Evolutionary conservation across 768 basidiomycete genomes (phyloP).

Genomic region (Thelephora ganbajun): DNA sequence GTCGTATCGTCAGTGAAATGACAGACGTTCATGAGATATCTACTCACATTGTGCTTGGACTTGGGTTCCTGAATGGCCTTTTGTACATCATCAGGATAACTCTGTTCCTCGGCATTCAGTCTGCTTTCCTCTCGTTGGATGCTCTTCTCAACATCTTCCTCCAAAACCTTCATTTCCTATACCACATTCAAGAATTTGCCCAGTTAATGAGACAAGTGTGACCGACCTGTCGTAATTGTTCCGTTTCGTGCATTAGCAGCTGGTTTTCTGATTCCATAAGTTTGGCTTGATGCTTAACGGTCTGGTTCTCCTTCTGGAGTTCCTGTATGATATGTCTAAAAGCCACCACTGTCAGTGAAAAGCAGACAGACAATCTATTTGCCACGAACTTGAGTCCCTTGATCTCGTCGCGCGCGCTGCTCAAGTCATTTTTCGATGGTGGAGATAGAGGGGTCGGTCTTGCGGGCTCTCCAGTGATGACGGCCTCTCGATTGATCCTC

Average conservation of each 20-base stretch:
- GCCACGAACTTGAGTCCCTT: slow-evolving; percentile 62
- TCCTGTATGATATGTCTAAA: slow-evolving; percentile 77
- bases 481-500: slow-evolving; percentile 43
- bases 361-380: slow-evolving; percentile 1
- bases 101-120: slow-evolving; percentile 12
- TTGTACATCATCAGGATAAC: slow-evolving; percentile 22
- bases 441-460: slow-evolving; percentile 10
- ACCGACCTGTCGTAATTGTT: slow-evolving; percentile 59
- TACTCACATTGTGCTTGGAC: slow-evolving; percentile 32
- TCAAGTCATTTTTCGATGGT: slow-evolving; percentile 35
- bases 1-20: neutral
- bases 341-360: neutral
- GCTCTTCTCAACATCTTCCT: slow-evolving; percentile 57
- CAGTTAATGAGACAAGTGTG: neutral
- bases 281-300: slow-evolving; percentile 47
- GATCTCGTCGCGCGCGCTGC: slow-evolving; percentile 47
- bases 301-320: slow-evolving; percentile 67
- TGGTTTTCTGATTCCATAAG: slow-evolving; percentile 69
- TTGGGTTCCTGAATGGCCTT: slow-evolving; percentile 33
- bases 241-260: slow-evolving; percentile 47
- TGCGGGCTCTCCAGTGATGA: slow-evolving; percentile 18
- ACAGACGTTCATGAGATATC: neutral
- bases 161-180: slow-evolving; percentile 65
- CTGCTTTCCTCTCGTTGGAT: slow-evolving; percentile 36
- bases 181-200: neutral